Base-by-base conservation (phyloP, 2,329 filamentous ascomycete species). In the Hymenoscyphus infarciens region DNA sequence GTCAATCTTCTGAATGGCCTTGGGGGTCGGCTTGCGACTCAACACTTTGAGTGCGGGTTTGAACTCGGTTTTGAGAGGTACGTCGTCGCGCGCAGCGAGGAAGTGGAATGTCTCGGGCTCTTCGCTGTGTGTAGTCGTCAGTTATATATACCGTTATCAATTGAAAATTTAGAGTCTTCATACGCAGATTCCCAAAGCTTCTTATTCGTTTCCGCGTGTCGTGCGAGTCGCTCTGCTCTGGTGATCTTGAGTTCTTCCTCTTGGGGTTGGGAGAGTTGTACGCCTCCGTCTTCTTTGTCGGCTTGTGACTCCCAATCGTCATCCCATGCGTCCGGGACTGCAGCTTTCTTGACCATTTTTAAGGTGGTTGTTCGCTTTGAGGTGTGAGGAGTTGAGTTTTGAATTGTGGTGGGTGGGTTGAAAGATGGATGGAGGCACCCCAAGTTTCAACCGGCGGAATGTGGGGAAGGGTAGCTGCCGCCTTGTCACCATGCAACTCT, bases 101-200 rank as follows among this genome's bases (percentile, higher is more conserved):
- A 89, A 96, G 74, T 91, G 87, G 71, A 89, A 87, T 11, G 88
- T 86, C 66, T 92, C 83, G 16, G 88, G 85, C 8, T 89, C 81
- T 76, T 97, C 91, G 27, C 72, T 74, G 56, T 59, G 33, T 6
- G 55, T 19, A 42, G 38, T 19, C 11, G 49, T 61, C 55, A 67
- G 49, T 55, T 53, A 11, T 27, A 29, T 53, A 38, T 31, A 10
- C 10, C 16, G 19, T 27, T 22, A 22, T 13, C 10, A 13, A 58
- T 55, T 55, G 19, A 68, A 70, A 27, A 27, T 73, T 45, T 33
- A 16, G 16, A 38, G 2, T 33, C 54, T 25, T 71, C 85, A 62
- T 85, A 95, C 89, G 93, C 94, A 72, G 92, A 88, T 72, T 95
- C 86, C 94, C 94, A 97, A 61, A 97, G 78, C 75, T 90, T 89